Evolutionary conservation across 805 yeast genomes (phyloP), one percentile per base, ranked within the genome.

Genomic region (Candida mattraensis): DNA sequence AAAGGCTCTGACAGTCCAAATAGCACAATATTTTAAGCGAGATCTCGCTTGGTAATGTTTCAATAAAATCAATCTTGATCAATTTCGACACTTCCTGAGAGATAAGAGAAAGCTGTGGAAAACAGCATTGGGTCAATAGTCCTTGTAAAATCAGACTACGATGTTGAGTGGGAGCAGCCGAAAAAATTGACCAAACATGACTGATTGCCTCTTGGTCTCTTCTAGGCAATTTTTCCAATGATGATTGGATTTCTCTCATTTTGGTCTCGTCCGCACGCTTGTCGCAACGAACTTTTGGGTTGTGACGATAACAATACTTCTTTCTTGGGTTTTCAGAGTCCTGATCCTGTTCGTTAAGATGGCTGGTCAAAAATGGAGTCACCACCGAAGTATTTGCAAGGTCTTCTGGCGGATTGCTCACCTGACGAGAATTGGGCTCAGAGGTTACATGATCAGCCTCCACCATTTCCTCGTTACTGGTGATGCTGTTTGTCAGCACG

Each of bases 1-100:
- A 89, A 28, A 93, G 71, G n/a, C 96, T 86, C 34, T 80, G 82
- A 62, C 98, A 91, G 59, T 93, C 99, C 42, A 93, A 65, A 58
- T 86, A 91, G 51, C 95, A 85, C 29, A 93, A 65, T 19, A 93
- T 81, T 59, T 87, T 88, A 46, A 88, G 72, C 2, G 95, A 74
- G 29, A 93, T 65, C 57, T 93, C 99, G 40, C 78, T 72, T 2
- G 99, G 99, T 30, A 93, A 69, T 5, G 88, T 80, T 25, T 84
- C 69, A 21, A 93, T 78, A 54, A 88, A 91, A 63, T 93, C 99
- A 42, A 93, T 86, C 48, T 89, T 80, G 41, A 93, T 83, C 52
- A 93, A 67, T 25, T 78, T 73, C 21, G 81, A 74, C 14, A 93
- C 83, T 53, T 87, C 91, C 46, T 83, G 80, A 1, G 94, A 76